A percentile compares a stretch with the other conserved stretches of the same genome.
These are phyloP conservation scores for Eremothecium coryli DNA, from an alignment of 1,139 yeast genomes.

Conservation along the genomic window DNA sequence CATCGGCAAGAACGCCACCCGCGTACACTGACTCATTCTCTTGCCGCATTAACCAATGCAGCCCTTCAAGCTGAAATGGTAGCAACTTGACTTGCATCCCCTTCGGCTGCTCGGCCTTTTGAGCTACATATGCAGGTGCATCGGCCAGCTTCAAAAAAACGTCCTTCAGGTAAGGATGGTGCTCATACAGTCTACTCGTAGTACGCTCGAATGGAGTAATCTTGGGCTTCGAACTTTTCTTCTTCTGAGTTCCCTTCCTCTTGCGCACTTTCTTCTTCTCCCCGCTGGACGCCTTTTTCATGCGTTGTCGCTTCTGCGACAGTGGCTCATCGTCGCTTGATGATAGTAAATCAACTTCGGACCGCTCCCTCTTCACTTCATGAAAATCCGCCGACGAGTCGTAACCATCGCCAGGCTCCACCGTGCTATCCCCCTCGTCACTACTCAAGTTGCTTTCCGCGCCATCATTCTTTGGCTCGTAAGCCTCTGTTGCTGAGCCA, in stretches of 20 bases:
- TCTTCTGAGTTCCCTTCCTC: slow-evolving; percentile 18
- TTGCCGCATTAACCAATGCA: slow-evolving; percentile 78
- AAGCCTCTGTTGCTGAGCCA: too few relatives aligned
- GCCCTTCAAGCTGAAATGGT: slow-evolving; percentile 90
- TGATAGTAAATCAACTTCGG: too few relatives aligned
- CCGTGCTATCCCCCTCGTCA: slow-evolving; percentile 1
- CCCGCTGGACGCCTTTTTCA: slow-evolving; percentile 4
- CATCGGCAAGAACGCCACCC: slow-evolving; percentile 97
- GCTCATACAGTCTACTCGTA: slow-evolving; percentile 54
- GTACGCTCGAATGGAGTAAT: slow-evolving; percentile 58
- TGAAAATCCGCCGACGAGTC: neutral
- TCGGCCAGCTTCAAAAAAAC: slow-evolving; percentile 60
- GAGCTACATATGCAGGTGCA: slow-evolving; percentile 42
- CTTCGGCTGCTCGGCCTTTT: slow-evolving; percentile 65
- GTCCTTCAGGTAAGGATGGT: slow-evolving; percentile 68
- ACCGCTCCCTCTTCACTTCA: too few relatives aligned
- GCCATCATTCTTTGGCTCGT: too few relatives aligned
- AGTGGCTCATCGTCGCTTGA: slow-evolving; percentile 10
- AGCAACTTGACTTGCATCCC: slow-evolving; percentile 65
- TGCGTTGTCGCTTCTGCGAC: slow-evolving; percentile 2
- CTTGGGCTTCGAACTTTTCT: slow-evolving; percentile 45
- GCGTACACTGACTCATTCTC: slow-evolving; percentile 60
- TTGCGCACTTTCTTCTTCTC: slow-evolving; percentile 3
- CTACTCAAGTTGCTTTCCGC: slow-evolving; percentile 1
- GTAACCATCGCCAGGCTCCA: neutral